Conservation (phyloP, 148 eudicot genomes). For the Silene latifolia region DNA sequence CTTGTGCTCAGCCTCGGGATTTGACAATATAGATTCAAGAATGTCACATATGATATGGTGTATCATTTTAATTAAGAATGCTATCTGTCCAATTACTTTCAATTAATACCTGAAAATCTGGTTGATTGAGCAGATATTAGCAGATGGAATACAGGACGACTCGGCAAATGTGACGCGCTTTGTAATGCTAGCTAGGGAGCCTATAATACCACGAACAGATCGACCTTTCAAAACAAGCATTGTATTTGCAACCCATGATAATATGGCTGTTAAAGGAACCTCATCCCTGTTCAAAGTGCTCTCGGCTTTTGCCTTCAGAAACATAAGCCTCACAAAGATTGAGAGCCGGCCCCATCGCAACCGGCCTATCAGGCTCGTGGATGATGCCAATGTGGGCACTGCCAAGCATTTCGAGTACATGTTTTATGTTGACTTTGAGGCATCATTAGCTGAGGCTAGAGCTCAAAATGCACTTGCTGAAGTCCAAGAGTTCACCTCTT, state of each 20-base stretch:
- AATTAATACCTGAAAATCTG: neutral
- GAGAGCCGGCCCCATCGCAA: constrained; percentile 96
- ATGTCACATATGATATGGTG: constrained; percentile 3
- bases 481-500: constrained; percentile 94
- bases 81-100: neutral
- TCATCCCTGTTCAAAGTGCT: constrained; percentile 88
- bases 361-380: constrained; percentile 73
- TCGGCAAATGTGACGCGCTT: constrained; percentile 82
- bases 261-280: constrained; percentile 62
- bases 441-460: constrained; percentile 87
- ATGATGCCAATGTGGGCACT: constrained; percentile 79
- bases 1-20: too few species aligned
- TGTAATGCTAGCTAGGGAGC: constrained; percentile 92
- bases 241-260: constrained; percentile 66
- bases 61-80: neutral
- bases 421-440: constrained; percentile 95
- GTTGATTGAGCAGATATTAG: constrained; percentile 32
- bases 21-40: neutral
- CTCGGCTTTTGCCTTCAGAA: constrained; percentile 92
- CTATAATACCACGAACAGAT: constrained; percentile 81
- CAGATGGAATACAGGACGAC: constrained; percentile 93
- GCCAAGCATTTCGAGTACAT: constrained; percentile 97
- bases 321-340: constrained; percentile 87
- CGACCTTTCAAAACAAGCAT: constrained; percentile 97
- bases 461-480: constrained; percentile 95